Evolutionary conservation across 345 rosid species (phyloP), one percentile per base, ranked within the genome.

Genomic region (Eucalyptus globulus): DNA sequence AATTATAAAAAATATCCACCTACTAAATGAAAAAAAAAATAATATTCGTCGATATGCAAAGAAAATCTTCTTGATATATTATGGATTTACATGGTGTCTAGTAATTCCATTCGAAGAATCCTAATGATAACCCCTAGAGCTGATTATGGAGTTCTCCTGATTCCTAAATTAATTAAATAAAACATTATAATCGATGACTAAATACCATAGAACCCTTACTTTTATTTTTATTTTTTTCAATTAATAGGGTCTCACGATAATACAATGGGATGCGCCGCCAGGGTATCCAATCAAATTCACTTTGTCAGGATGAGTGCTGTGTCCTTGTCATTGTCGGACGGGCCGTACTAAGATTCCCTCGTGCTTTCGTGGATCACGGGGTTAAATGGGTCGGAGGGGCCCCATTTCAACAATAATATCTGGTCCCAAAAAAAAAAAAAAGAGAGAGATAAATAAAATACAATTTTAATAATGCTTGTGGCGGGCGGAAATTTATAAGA

Each of bases 251-350:
- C 83, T 37, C 83, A 21, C 27, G 15, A 76, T 40, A 21, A 21
- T 76, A 40, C 83, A 19, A 37, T 40, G 83, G 37, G 47, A 40
- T 76, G 27, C 47, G 47, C 43, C 83, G 27, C 15, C 15, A 6
- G 15, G 47, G 47, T 6, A 11, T 11, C 47, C 15, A 37, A 40
- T 37, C 83, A 40, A 37, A 21, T 76, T 37, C 83, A 19, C 24
- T 11, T 11, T 11, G 7, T 37, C 4, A 6, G 83, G 27, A 40
- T 15, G 2, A 21, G 29, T 37, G 26, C 7, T 0, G 83, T 6
- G 45, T 40, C 83, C 83, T 11, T 11, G 83, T 76, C 83, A 40
- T 37, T 40, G 47, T 45, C 27, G 29, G 3, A 10, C 6, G 51
- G 51, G 51, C 51, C 51, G 51, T 14, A 6, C 83, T 10, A 3